A percentile compares a stretch with the other conserved stretches of the same genome.
Evolutionary conservation across 306 rosid genomes (phyloP).

Genomic region (Prunus mume): DNA sequence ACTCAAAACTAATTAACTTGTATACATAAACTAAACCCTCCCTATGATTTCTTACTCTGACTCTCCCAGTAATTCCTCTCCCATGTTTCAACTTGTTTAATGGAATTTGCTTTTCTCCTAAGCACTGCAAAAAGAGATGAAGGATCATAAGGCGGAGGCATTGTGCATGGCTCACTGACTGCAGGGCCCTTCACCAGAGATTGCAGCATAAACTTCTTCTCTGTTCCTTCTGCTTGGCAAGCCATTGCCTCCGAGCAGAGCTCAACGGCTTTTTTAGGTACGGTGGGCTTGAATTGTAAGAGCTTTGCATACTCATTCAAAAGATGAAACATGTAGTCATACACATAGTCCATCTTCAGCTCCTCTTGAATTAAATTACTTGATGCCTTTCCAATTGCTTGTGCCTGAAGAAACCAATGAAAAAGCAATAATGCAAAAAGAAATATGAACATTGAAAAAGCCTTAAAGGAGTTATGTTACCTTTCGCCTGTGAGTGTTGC

Average conservation of each 20-base stretch:
- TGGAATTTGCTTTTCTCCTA: constrained; percentile 37
- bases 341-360: constrained; percentile 69
- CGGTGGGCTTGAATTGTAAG: constrained; percentile 50
- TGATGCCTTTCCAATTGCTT: constrained; percentile 62
- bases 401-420: constrained; percentile 43
- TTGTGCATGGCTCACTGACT: constrained; percentile 45
- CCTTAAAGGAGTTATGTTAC: constrained; percentile 19
- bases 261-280: constrained; percentile 45
- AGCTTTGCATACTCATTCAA: constrained; percentile 58
- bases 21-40: not conserved
- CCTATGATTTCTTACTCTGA: constrained; percentile 34
- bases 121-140: constrained; percentile 42
- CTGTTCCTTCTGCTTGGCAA: constrained; percentile 46
- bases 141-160: constrained; percentile 74
- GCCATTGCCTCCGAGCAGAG: constrained; percentile 77
- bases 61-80: constrained; percentile 46
- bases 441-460: not conserved
- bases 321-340: constrained; percentile 83
- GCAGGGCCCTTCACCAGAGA: constrained; percentile 71
- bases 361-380: constrained; percentile 65
- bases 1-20: not conserved
- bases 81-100: constrained; percentile 49
- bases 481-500: constrained; percentile 58
- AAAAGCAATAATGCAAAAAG: not conserved
- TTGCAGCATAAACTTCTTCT: constrained; percentile 54